Evolutionary conservation across 495 filamentous ascomycete genomes (phyloP), one percentile per base, ranked within the genome.

Genomic region (Cercophora scortea): DNA sequence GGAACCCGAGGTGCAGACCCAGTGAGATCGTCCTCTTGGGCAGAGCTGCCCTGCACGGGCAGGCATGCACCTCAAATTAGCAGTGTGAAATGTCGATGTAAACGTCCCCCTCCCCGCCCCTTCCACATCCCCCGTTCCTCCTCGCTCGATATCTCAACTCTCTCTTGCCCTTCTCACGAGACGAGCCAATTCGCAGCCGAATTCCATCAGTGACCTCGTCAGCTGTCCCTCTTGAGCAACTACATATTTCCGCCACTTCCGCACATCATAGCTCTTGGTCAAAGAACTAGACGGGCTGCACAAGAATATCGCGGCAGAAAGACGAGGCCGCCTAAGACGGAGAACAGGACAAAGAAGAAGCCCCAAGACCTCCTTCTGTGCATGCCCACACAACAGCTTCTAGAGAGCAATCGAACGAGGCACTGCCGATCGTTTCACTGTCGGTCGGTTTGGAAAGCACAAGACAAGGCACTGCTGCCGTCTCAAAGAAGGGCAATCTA

Each of bases 391-490:
- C 25, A n/a, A n/a, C 25, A 25, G 25, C 25, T 25, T 25, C 25
- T 25, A 42, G 41, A 16, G 8, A 8, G 16, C 41, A 40, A 56
- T 61, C 58, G 58, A 57, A 58, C 58, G 55, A 60, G 49, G 41
- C 38, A 42, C 43, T 50, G 57, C 45, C 52, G 49, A 60, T 62
- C 57, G 41, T 32, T 25, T 42, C 12, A 39, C 48, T 42, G 43
- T 25, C 33, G 5, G 12, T 33, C 33, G 45, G 46, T 15, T 45
- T 19, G 50, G 25, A 25, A 2, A 25, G 25, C 25, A 25, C 25
- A 25, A 25, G 25, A 25, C 25, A 25, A 25, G 25, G 5, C 25
- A 25, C 25, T 25, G 5, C 25, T 25, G 25, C 25, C 25, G 25
- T 13, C 12, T 50, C 45, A 56, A 54, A 58, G 45, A 58, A 54